These are phyloP conservation scores for Coprinellus micaceus DNA, from an alignment of 768 basidiomycete species.

Conservation along the genomic window DNA sequence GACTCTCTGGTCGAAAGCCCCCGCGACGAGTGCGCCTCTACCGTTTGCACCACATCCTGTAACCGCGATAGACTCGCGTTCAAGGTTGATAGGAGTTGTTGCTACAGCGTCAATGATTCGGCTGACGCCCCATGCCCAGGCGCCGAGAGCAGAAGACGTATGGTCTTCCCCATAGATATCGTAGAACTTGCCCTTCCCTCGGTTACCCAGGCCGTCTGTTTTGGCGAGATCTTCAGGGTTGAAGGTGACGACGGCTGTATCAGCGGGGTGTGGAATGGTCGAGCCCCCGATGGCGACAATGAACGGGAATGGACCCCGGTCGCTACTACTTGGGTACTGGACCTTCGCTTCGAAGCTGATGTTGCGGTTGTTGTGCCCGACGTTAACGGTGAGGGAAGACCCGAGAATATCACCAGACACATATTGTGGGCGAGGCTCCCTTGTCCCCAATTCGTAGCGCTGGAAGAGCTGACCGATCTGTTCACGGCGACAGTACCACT, in stretches of 20 bases:
- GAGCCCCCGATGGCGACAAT: constrained; percentile 46
- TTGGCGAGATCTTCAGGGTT: constrained; percentile 46
- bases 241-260: constrained; percentile 43
- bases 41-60: constrained; percentile 55
- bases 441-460: constrained; percentile 48
- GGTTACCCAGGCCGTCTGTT: constrained; percentile 39
- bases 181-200: constrained; percentile 53
- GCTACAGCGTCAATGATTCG: constrained; percentile 56
- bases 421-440: constrained; percentile 42
- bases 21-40: constrained; percentile 54
- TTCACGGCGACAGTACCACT: constrained; percentile 50
- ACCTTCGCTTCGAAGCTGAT: constrained; percentile 46
- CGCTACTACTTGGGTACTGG: constrained; percentile 31
- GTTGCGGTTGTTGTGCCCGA: constrained; percentile 36
- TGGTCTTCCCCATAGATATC: constrained; percentile 43
- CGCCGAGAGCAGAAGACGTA: constrained; percentile 47
- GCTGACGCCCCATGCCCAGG: constrained; percentile 55
- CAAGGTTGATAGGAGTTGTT: constrained; percentile 27
- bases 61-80: constrained; percentile 39
- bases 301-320: constrained; percentile 43
- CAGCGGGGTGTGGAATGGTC: constrained; percentile 32
- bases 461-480: constrained; percentile 50
- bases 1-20: constrained; percentile 52
- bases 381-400: constrained; percentile 40
- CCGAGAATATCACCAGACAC: constrained; percentile 44